Base-by-base conservation (phyloP, 805 yeast genomes). In the Spathaspora passalidarum region DNA sequence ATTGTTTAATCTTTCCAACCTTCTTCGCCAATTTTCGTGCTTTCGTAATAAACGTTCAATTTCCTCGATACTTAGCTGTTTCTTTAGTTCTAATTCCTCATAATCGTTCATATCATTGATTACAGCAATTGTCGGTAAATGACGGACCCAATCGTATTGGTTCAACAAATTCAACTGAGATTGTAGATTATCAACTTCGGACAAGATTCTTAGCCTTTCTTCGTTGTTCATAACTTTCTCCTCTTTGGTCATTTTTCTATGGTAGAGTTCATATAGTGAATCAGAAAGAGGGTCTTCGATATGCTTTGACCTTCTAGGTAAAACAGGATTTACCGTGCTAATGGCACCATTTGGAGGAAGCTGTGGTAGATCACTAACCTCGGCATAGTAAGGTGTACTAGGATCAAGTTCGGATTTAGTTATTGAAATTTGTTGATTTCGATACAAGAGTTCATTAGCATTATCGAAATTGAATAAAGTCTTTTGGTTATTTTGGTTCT, bases 181-280 rank as follows among this genome's bases (percentile, higher is more conserved):
- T 23, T 68, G 61, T 29, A 80, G 69, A 17, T 72, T 74, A 44
- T 83, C 88, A 23, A 80, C 78, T 54, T 85, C 92, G 7, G 68
- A 60, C 40, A 75, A 65, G 38, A 81, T 68, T 45, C 76, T 72
- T 41, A 72, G 76, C 20, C 78, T 66, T 52, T 86, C 91, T 1
- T 75, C 66, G 29, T 69, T 69, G 22, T 72, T 65, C 78, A 84
- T 81, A 39, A 79, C 72, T 48, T 75, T 75, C 60, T 87, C 96
- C 43, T 82, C 83, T 45, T 78, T 78, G 50, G 76, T 79, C 81
- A 84, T 79, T 34, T 77, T 71, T 36, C 73, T 72, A 62, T 86
- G 91, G 54, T 73, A 78, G 11, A 66, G 49, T 23, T 60, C 55
- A 57, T 68, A 82, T 11, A 66, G 16, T 0, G 58, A 52, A 57